These are phyloP conservation scores for Solanum hybrid DNA, from an alignment of 305 asterid species.

Conservation along the genomic window DNA sequence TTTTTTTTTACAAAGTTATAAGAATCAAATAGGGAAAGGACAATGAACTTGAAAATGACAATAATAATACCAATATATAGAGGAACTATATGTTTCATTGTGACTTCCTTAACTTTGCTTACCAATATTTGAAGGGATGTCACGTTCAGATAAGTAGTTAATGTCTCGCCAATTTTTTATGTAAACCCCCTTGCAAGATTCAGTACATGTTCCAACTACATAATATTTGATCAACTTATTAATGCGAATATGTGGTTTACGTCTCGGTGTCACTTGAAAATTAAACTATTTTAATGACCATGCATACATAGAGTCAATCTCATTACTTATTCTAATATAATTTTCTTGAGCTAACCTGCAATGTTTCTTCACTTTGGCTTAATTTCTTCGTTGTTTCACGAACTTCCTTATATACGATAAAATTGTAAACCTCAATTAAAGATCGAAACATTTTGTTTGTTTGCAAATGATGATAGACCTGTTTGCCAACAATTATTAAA, in stretches of 20 bases:
- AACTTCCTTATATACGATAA: not conserved
- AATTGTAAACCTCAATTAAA: not conserved
- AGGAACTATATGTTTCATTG: too few species aligned
- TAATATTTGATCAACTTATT: not conserved
- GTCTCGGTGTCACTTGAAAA: not conserved
- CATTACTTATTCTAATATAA: not conserved
- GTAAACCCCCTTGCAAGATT: not conserved
- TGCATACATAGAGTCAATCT: not conserved
- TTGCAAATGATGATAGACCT: not conserved
- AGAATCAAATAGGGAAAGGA: not conserved
- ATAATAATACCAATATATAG: too few species aligned
- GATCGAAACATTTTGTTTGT: not conserved
- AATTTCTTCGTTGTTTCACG: too few species aligned
- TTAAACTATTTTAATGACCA: too few species aligned
- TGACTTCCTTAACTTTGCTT: not conserved
- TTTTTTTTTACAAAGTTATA: not conserved
- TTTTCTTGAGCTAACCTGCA: not conserved
- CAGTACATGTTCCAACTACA: not conserved
- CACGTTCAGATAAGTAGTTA: not conserved
- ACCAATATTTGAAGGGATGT: not conserved
- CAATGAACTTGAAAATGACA: not conserved
- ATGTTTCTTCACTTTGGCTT: not conserved
- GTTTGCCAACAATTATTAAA: not conserved
- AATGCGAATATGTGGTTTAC: not conserved
- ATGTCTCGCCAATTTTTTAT: not conserved